A percentile compares a stretch with the other conserved stretches of the same genome.
Conservation (phyloP, 2,329 filamentous ascomycete species). For the Fusarium compactum region DNA sequence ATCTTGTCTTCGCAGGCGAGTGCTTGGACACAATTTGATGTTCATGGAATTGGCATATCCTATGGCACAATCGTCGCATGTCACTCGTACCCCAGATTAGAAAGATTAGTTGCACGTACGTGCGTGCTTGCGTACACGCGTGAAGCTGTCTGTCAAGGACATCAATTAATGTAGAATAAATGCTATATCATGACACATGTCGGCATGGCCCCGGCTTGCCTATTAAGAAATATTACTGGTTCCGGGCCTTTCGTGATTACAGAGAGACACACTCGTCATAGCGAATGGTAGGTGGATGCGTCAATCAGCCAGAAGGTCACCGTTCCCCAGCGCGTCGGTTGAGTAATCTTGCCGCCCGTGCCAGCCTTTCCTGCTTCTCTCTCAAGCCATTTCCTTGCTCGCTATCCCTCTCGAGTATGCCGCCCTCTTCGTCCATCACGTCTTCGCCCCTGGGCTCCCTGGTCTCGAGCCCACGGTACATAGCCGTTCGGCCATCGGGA, state of each 20-base stretch:
- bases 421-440: constrained; percentile 38
- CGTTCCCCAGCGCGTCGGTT: constrained; percentile 36
- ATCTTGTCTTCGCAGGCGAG: neutral
- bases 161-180: constrained; percentile 49
- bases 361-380: constrained; percentile 56
- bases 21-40: neutral
- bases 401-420: constrained; percentile 45
- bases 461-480: constrained; percentile 51
- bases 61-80: constrained; percentile 10
- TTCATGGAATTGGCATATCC: neutral
- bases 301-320: constrained; percentile 17
- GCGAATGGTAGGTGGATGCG: neutral
- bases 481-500: constrained; percentile 50
- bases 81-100: constrained; percentile 23
- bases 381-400: constrained; percentile 47
- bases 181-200: constrained; percentile 50
- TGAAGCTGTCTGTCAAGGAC: constrained; percentile 37
- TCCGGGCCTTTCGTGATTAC: constrained; percentile 34
- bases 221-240: constrained; percentile 42
- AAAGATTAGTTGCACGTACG: constrained; percentile 31
- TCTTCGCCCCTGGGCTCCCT: constrained; percentile 34
- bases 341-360: constrained; percentile 56
- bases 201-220: constrained; percentile 39
- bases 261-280: constrained; percentile 1
- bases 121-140: constrained; percentile 12